Evolutionary conservation across 2,329 filamentous ascomycete genomes (phyloP).

Genomic region (Hypoxylon sp.): DNA sequence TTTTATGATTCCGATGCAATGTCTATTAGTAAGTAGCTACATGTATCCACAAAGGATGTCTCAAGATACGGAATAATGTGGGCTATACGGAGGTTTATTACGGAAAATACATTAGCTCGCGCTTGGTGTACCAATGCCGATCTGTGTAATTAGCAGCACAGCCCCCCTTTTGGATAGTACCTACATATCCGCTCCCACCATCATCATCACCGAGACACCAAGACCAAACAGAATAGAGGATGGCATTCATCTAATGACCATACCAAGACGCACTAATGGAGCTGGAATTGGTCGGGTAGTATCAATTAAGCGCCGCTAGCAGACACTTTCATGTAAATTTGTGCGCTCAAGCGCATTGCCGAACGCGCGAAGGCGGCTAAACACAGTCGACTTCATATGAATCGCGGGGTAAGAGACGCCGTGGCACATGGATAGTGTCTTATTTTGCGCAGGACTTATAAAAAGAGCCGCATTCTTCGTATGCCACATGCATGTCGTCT

Average conservation of each 20-base stretch:
- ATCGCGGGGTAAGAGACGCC: slow-evolving; percentile 40
- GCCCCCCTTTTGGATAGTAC: slow-evolving; percentile 23
- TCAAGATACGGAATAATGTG: neutral
- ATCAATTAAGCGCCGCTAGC: slow-evolving; percentile 39
- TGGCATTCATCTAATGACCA: slow-evolving; percentile 15
- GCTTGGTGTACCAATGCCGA: slow-evolving; percentile 27
- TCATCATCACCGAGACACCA: slow-evolving; percentile 34
- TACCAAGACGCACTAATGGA: slow-evolving; percentile 12
- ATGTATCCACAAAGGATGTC: neutral
- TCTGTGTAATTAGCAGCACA: slow-evolving; percentile 15
- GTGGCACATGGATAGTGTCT: slow-evolving; percentile 17
- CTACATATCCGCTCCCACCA: slow-evolving; percentile 10
- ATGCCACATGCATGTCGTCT: neutral
- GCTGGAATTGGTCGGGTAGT: slow-evolving; percentile 18
- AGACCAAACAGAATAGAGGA: slow-evolving; percentile 18
- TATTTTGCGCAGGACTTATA: slow-evolving; percentile 15
- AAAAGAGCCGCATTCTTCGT: slow-evolving; percentile 35
- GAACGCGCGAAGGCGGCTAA: slow-evolving; percentile 45
- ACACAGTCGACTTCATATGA: slow-evolving; percentile 35
- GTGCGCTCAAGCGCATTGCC: slow-evolving; percentile 39
- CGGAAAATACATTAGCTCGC: slow-evolving; percentile 13
- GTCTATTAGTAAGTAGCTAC: neutral
- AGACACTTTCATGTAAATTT: slow-evolving; percentile 12
- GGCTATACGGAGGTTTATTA: slow-evolving; percentile 12
- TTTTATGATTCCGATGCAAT: neutral